A percentile compares a stretch with the other conserved stretches of the same genome.
Conservation (phyloP, 768 basidiomycete genomes). For the Tricholoma flavovirens region DNA sequence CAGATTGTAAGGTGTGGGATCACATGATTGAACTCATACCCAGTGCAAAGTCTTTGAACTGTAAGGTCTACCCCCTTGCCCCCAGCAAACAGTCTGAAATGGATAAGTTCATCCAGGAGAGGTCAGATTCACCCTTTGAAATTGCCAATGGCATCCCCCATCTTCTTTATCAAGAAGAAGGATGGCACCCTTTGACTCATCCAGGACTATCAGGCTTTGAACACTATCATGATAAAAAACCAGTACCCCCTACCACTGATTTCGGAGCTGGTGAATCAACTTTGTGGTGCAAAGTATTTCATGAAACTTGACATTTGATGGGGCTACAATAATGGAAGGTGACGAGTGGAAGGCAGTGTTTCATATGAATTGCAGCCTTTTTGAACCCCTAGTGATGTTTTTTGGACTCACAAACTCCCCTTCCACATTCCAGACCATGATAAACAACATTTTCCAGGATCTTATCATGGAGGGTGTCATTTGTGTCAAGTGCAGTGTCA, state of each 20-base stretch:
- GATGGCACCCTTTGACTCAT: constrained; percentile 24
- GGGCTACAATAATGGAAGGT: constrained; percentile 33
- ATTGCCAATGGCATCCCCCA: not conserved
- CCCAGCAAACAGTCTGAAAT: not conserved
- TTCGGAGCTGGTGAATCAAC: constrained; percentile 20
- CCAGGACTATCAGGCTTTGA: constrained; percentile 28
- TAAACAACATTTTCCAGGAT: constrained; percentile 10
- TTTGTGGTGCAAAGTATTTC: constrained; percentile 22
- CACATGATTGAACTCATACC: constrained; percentile 14
- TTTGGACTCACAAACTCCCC: constrained; percentile 28
- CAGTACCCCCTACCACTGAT: constrained; percentile 10
- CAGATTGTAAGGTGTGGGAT: constrained; percentile 18
- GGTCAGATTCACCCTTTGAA: not conserved
- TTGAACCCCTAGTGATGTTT: constrained; percentile 33
- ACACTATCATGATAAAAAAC: constrained; percentile 18
- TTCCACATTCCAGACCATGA: constrained; percentile 31
- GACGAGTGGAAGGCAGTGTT: constrained; percentile 40
- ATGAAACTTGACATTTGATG: constrained; percentile 33
- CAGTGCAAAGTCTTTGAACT: constrained; percentile 1
- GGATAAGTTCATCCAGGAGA: not conserved
- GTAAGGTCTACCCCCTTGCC: constrained; percentile 5
- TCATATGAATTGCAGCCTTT: constrained; percentile 23
- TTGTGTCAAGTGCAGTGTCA: too few species aligned
- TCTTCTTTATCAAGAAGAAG: constrained; percentile 30
- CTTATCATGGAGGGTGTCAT: not conserved